A percentile compares a stretch with the other conserved stretches of the same genome.
Conservation (phyloP, 139 green algal species). For the Chlamydomonas sp. region DNA sequence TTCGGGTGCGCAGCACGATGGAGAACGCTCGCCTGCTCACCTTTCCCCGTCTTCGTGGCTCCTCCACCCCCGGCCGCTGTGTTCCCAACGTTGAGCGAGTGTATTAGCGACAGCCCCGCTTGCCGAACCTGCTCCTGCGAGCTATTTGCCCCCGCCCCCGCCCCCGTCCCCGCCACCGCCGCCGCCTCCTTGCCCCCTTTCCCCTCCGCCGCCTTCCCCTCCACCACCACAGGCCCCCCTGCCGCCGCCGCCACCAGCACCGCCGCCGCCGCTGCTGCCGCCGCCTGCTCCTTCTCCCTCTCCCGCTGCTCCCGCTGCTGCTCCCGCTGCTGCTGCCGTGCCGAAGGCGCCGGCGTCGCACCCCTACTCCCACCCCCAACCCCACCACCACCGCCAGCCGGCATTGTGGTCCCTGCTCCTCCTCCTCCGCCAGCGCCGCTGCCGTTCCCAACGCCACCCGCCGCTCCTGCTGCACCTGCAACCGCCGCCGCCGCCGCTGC, state of each 20-base stretch:
- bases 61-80: no score
- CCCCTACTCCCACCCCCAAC: no score
- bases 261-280: background rate
- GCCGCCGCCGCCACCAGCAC: background rate
- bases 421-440: background rate
- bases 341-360: no score
- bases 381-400: background rate
- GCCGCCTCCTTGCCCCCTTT: background rate
- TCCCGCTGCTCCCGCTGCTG: background rate
- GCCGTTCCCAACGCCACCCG: background rate
- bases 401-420: background rate
- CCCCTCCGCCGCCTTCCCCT: background rate
- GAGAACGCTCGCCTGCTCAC: no score
- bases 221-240: background rate
- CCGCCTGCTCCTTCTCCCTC: background rate
- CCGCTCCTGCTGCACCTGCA: background rate
- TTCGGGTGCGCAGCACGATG: no score
- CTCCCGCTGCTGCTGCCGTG: background rate
- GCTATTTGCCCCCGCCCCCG: background rate
- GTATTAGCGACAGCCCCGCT: background rate
- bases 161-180: background rate
- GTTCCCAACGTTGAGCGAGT: background rate
- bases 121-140: background rate
- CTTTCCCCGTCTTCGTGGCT: no score
- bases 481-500: constrained; percentile 5